Evolutionary conservation across 164 flowering plant genomes (phyloP).

Genomic region (Pachysandra terminalis): DNA sequence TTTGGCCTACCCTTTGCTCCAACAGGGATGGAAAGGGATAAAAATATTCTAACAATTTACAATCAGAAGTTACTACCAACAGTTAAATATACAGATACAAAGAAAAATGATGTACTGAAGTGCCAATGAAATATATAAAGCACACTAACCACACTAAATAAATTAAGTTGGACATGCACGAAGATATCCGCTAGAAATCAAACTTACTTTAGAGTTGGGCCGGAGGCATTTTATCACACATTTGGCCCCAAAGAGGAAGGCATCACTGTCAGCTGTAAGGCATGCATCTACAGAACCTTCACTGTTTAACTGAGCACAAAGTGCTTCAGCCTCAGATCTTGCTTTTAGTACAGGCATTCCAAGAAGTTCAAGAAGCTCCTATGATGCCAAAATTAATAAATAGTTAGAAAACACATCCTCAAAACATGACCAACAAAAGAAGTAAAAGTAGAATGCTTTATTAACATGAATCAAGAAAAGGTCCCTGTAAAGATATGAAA

Average conservation of each 20-base stretch:
- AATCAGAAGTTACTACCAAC: too few relatives aligned
- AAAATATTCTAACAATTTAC: too few relatives aligned
- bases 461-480: background rate
- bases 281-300: conserved; percentile 93
- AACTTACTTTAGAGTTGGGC: conserved; percentile 66
- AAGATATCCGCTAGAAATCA: background rate
- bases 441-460: background rate
- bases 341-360: conserved; percentile 88
- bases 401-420: conserved; percentile 1
- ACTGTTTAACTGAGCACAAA: conserved; percentile 77
- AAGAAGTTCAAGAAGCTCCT: conserved; percentile 86
- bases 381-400: conserved; percentile 9
- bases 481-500: background rate
- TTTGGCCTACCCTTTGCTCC: too few relatives aligned
- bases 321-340: conserved; percentile 87
- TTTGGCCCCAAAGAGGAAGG: conserved; percentile 88
- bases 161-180: background rate
- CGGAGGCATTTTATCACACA: conserved; percentile 70
- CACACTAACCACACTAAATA: background rate
- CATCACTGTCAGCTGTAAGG: conserved; percentile 90
- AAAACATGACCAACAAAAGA: background rate
- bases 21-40: too few relatives aligned
- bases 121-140: background rate
- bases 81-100: too few relatives aligned
- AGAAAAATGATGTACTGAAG: too few relatives aligned